A percentile compares a stretch with the other conserved stretches of the same genome.
Conservation (phyloP, 1,284 basidiomycete genomes). For the Boletus albobrunnescens region DNA sequence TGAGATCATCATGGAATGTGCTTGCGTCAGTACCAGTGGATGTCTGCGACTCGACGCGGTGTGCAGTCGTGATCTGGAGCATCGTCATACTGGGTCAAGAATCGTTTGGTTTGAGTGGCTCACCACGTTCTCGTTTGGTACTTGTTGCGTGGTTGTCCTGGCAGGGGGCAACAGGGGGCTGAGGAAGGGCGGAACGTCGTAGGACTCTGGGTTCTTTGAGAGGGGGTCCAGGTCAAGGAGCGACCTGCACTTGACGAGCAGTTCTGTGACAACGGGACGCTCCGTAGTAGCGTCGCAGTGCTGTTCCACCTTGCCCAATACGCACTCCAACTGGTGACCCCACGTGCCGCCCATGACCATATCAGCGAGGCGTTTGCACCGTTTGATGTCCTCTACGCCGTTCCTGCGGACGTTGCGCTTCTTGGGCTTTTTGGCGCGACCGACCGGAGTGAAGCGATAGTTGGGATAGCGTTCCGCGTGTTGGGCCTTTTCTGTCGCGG, state of each 20-base stretch:
- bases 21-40: background rate
- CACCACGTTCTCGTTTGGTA: conserved; percentile 10
- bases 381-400: conserved; percentile 42
- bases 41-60: conserved; percentile 2
- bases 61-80: background rate
- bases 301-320: conserved; percentile 38
- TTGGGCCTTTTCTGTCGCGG: conserved; percentile 54
- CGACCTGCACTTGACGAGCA: too few species aligned
- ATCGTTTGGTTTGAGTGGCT: conserved; percentile 2
- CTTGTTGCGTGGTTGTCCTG: background rate
- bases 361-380: conserved; percentile 52
- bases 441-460: conserved; percentile 51
- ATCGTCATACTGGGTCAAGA: conserved; percentile 1
- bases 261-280: background rate
- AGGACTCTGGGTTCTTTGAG: background rate
- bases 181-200: conserved; percentile 29
- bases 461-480: conserved; percentile 53
- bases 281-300: conserved; percentile 1
- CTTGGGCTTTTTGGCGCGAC: conserved; percentile 39
- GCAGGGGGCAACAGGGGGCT: conserved; percentile 37
- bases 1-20: conserved; percentile 1
- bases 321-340: conserved; percentile 47
- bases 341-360: conserved; percentile 51
- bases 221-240: background rate
- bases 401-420: conserved; percentile 54